A percentile compares a stretch with the other conserved stretches of the same genome.
These are phyloP conservation scores for Naumovozyma castellii DNA, from an alignment of 805 yeast genomes.

Conservation along the genomic window DNA sequence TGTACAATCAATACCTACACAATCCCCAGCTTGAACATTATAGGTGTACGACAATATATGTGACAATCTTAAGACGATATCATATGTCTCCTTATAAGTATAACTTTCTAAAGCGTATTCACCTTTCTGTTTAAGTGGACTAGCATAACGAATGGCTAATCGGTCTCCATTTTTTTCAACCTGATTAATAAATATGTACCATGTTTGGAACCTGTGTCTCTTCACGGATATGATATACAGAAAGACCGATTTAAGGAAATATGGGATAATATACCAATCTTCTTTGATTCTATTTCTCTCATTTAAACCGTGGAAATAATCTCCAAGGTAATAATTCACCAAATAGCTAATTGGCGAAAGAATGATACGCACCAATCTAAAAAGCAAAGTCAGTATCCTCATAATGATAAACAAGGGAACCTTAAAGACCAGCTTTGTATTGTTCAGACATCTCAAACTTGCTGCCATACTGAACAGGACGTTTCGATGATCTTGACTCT, in stretches of 20 bases:
- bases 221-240: conserved; percentile 30
- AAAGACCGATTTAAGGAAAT: conserved; percentile 33
- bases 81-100: conserved; percentile 63
- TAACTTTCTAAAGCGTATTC: conserved; percentile 52
- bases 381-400: conserved; percentile 9
- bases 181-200: conserved; percentile 60
- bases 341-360: conserved; percentile 9
- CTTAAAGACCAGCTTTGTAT: conserved; percentile 2
- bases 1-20: conserved; percentile 65
- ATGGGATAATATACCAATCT: conserved; percentile 44
- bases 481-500: too few relatives aligned
- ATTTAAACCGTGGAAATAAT: conserved; percentile 17
- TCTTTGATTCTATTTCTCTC: conserved; percentile 34
- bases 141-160: conserved; percentile 51
- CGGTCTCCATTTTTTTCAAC: conserved; percentile 41
- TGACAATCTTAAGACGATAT: conserved; percentile 56
- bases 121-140: conserved; percentile 38
- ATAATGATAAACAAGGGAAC: conserved; percentile 8
- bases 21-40: conserved; percentile 55
- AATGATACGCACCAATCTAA: conserved; percentile 11
- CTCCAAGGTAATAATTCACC: conserved; percentile 8
- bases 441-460: neutral
- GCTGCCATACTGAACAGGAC: too few relatives aligned
- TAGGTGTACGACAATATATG: conserved; percentile 52
- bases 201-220: conserved; percentile 40